Evolutionary conservation across 345 rosid genomes (phyloP), one percentile per base, ranked within the genome.

Genomic region (Citrus cavaleriei): DNA sequence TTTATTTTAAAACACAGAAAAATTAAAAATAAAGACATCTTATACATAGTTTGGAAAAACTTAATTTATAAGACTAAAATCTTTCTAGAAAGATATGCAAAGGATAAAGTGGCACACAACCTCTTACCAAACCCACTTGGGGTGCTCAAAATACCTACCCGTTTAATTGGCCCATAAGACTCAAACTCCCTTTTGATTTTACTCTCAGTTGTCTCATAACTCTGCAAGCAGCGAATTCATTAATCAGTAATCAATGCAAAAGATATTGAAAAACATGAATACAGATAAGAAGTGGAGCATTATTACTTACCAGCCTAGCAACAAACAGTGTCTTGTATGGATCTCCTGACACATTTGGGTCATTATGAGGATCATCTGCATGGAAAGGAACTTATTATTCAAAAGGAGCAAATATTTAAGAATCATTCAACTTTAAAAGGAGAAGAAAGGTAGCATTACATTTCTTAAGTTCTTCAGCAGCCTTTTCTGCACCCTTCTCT

Each of bases 151-250:
- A 85, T 89, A 92, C 98, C 96, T 93, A 97, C 98, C 99, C 95
- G 93, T 83, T 97, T 97, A 84, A 97, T 92, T 73, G 99, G 98
- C 77, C 98, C 99, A 88, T 91, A 97, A 42, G 99, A 90, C 83
- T 97, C 99, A 88, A 97, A 92, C 92, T 97, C 99, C 93, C 99
- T 94, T 92, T 97, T 97, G 84, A 97, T 85, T 89, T 87, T 94
- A 92, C 96, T 94, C 88, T 97, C 98, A 24, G 94, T 80, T 54
- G 99, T 93, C 91, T 97, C 99, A 67, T 97, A 97, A 84, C 88
- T 97, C 98, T 97, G 93, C 90, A 91, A 77, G 40, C 63, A 78
- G 54, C 77, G 22, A 76, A 78, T 32, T 59, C 37, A 81, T 54
- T 63, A 72, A 34, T 55, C 63, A 71, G 61, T 76, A 76, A 65